Evolutionary conservation across 352 stramenopile genomes (phyloP).

Genomic region (Globisporangium mamillatum): DNA sequence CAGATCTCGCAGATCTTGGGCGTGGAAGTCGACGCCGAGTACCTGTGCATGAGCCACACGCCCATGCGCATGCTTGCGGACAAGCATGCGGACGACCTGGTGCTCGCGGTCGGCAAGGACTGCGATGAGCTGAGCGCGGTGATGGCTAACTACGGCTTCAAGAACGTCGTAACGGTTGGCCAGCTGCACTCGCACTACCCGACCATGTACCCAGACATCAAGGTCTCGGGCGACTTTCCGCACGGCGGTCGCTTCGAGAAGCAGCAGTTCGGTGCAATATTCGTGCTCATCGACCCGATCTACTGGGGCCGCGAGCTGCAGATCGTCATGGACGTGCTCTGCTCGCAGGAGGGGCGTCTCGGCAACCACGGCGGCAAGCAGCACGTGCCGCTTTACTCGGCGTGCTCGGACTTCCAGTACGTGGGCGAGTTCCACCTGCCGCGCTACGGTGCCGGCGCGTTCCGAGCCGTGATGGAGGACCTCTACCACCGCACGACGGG

Average conservation of each 20-base stretch:
- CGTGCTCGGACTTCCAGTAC: conserved; percentile 88
- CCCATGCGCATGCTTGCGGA: conserved; percentile 67
- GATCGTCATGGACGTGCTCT: conserved; percentile 59
- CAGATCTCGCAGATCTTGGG: conserved; percentile 72
- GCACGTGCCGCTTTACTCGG: conserved; percentile 66
- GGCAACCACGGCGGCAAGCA: conserved; percentile 33
- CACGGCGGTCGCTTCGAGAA: conserved; percentile 33
- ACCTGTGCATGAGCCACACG: conserved; percentile 80
- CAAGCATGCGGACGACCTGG: conserved; percentile 69
- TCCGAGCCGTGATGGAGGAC: conserved; percentile 69
- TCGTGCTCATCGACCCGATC: conserved; percentile 58
- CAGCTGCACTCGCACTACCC: conserved; percentile 79
- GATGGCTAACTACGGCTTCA: conserved; percentile 81
- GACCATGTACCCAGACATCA: conserved; percentile 79
- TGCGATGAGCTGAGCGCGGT: conserved; percentile 53
- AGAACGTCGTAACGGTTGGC: conserved; percentile 76
- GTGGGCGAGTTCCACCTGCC: conserved; percentile 83
- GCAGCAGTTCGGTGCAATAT: conserved; percentile 42
- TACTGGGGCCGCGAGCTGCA: conserved; percentile 60
- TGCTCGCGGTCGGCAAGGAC: conserved; percentile 81
- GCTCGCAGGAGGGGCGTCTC: conserved; percentile 36
- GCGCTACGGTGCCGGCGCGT: conserved; percentile 76
- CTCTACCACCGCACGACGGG: conserved; percentile 82
- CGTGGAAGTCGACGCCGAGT: conserved; percentile 41
- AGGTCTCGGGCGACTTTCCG: conserved; percentile 29